Percentiles rank a stretch among this genome's conserved stretches.
phyloP scores from a whole-genome alignment of 768 basidiomycete species.

The Pleurotus tuber-regium region DNA sequence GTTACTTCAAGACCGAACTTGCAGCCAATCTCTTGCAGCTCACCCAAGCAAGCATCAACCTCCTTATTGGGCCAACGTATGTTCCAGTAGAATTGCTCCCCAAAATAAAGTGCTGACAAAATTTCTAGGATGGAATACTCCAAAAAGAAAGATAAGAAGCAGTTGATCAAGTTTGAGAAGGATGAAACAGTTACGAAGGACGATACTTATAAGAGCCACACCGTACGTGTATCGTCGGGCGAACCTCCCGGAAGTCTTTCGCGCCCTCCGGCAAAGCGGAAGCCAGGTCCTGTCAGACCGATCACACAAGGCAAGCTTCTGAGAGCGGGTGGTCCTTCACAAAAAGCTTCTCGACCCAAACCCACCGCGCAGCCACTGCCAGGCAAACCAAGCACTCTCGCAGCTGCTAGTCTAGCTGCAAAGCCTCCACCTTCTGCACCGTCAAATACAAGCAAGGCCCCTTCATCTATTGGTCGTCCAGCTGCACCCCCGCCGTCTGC shows the following conservation, averaged over 20 bases:
- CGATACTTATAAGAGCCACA: slow-evolving; percentile 92
- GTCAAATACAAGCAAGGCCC: slow-evolving; percentile 29
- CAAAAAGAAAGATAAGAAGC: slow-evolving; percentile 97
- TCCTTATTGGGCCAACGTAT: slow-evolving; percentile 77
- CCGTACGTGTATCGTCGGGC: slow-evolving; percentile 84
- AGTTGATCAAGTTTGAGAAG: slow-evolving; percentile 82
- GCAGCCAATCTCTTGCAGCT: slow-evolving; percentile 76
- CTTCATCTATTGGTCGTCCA: slow-evolving; percentile 35
- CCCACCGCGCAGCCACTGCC: slow-evolving; percentile 67
- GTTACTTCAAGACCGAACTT: slow-evolving; percentile 95
- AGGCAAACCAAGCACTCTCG: slow-evolving; percentile 46
- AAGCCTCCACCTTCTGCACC: slow-evolving; percentile 32
- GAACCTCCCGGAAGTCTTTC: slow-evolving; percentile 82
- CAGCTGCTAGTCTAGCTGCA: slow-evolving; percentile 31
- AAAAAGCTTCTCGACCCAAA: slow-evolving; percentile 51
- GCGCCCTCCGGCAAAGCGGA: slow-evolving; percentile 81
- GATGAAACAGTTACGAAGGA: slow-evolving; percentile 80
- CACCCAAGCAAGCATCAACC: slow-evolving; percentile 71
- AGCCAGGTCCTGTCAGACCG: slow-evolving; percentile 81
- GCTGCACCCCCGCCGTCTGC: slow-evolving; percentile 47
- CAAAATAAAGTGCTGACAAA: slow-evolving; percentile 10
- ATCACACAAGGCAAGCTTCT: slow-evolving; percentile 84
- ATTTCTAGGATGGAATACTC: slow-evolving; percentile 73
- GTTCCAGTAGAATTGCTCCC: no score
- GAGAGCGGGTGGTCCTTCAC: slow-evolving; percentile 71